These are phyloP conservation scores for Alternaria ethzedia DNA, from an alignment of 2,329 filamentous ascomycete genomes.

Conservation along the genomic window DNA sequence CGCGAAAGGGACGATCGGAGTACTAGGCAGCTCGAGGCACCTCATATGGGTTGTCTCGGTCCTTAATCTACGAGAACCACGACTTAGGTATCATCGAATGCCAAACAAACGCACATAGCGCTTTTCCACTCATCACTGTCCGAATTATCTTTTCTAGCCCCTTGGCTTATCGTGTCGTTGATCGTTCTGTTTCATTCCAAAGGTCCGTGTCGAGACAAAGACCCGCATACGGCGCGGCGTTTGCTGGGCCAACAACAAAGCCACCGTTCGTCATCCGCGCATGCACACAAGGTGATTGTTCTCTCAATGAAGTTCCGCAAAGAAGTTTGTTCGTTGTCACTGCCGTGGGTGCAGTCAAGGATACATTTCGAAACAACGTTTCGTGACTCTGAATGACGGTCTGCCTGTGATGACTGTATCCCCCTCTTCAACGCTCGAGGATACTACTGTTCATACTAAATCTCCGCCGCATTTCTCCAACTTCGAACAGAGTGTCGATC, in stretches of 20 bases:
- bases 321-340: slow-evolving; percentile 16
- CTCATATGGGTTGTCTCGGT: not conserved
- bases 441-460: not conserved
- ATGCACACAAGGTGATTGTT: slow-evolving; percentile 28
- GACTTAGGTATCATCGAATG: slow-evolving; percentile 15
- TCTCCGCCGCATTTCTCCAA: not conserved
- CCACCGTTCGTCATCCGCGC: slow-evolving; percentile 19
- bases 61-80: slow-evolving; percentile 2
- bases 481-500: not conserved
- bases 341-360: slow-evolving; percentile 13
- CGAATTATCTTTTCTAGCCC: not conserved
- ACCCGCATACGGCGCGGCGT: slow-evolving; percentile 18
- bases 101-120: slow-evolving; percentile 20
- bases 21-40: not conserved
- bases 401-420: slow-evolving; percentile 19
- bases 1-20: not conserved
- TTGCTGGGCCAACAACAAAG: slow-evolving; percentile 28
- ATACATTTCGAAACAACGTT: slow-evolving; percentile 33
- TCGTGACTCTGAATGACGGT: slow-evolving; percentile 15
- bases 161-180: not conserved
- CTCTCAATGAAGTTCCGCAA: not conserved
- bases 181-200: not conserved
- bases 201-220: slow-evolving; percentile 12
- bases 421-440: slow-evolving; percentile 10
- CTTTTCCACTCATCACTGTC: slow-evolving; percentile 28